A percentile compares a stretch with the other conserved stretches of the same genome.
Conservation (phyloP, 345 rosid species). For the Atalantia buxifolia region DNA sequence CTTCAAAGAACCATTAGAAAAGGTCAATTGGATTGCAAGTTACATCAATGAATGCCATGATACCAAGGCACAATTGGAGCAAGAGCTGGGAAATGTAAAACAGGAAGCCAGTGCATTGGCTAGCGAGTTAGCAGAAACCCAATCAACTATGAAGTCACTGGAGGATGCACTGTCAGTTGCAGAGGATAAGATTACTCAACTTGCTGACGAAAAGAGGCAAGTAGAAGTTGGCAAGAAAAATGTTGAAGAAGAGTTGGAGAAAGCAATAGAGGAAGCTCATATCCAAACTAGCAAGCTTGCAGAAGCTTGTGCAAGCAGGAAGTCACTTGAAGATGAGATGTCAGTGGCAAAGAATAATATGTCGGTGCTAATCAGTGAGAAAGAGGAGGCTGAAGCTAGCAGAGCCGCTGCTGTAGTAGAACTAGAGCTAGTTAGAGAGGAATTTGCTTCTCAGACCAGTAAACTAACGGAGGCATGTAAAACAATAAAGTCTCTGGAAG, state of each 20-base stretch:
- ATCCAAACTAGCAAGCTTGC: slow-evolving; percentile 42
- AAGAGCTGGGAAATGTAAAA: slow-evolving; percentile 46
- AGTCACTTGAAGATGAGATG: slow-evolving; percentile 67
- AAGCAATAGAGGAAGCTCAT: slow-evolving; percentile 49
- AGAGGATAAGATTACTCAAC: slow-evolving; percentile 41
- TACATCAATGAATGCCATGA: slow-evolving; percentile 54
- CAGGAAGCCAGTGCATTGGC: slow-evolving; percentile 44
- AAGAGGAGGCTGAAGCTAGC: slow-evolving; percentile 62
- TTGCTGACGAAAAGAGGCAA: slow-evolving; percentile 51
- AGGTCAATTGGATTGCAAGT: slow-evolving; percentile 56
- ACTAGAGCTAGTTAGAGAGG: slow-evolving; percentile 51
- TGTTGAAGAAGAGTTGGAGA: slow-evolving; percentile 56
- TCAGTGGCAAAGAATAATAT: slow-evolving; percentile 51
- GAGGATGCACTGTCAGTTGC: slow-evolving; percentile 56
- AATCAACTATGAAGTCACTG: slow-evolving; percentile 36
- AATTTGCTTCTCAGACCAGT: slow-evolving; percentile 42
- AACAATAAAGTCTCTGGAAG: slow-evolving; percentile 61
- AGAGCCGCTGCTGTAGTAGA: slow-evolving; percentile 50
- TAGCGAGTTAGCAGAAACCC: slow-evolving; percentile 49
- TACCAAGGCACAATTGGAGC: slow-evolving; percentile 44
- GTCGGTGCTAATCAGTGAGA: slow-evolving; percentile 51
- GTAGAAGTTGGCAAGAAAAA: slow-evolving; percentile 45
- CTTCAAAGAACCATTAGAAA: slow-evolving; percentile 54
- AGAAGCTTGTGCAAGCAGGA: slow-evolving; percentile 47
- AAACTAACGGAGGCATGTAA: slow-evolving; percentile 54